Evolutionary conservation across 371 early-diverging fungal genomes (phyloP).

Genomic region (Mucor circinelloides): DNA sequence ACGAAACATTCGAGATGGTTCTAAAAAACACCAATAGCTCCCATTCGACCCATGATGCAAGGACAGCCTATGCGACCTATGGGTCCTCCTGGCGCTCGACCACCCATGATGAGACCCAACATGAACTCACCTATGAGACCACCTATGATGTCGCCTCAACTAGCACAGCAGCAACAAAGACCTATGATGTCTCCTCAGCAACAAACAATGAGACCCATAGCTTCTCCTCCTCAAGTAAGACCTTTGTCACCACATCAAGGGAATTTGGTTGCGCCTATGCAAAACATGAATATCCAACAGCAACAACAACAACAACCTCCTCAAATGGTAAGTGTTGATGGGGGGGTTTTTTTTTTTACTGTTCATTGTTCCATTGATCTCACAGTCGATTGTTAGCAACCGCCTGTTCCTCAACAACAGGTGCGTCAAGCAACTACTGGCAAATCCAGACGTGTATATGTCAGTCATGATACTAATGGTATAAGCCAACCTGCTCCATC

Average conservation of each 20-base stretch:
- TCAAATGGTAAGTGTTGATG: slow-evolving; percentile 1
- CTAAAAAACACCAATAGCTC: background rate
- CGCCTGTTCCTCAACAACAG: background rate
- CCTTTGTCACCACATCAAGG: slow-evolving; percentile 16
- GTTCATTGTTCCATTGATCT: background rate
- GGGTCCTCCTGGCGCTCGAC: slow-evolving; percentile 1
- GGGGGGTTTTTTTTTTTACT: too few relatives aligned
- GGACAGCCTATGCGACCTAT: slow-evolving; percentile 10
- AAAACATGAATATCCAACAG: slow-evolving; percentile 38
- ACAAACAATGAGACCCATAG: background rate
- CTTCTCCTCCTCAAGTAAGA: background rate
- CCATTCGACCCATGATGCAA: slow-evolving; percentile 19
- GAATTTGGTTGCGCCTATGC: slow-evolving; percentile 29
- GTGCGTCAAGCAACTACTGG: background rate
- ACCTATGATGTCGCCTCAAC: background rate
- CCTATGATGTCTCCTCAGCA: background rate
- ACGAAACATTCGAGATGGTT: background rate
- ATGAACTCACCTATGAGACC: slow-evolving; percentile 5
- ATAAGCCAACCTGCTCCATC: slow-evolving; percentile 7
- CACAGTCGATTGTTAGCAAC: background rate
- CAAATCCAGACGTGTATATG: slow-evolving; percentile 45
- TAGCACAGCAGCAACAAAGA: background rate
- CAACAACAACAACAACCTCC: slow-evolving; percentile 9
- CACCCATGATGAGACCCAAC: slow-evolving; percentile 7
- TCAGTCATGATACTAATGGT: slow-evolving; percentile 34